phyloP scores from a whole-genome alignment of 2,329 filamentous ascomycete species.

The Ascochyta pisi region DNA sequence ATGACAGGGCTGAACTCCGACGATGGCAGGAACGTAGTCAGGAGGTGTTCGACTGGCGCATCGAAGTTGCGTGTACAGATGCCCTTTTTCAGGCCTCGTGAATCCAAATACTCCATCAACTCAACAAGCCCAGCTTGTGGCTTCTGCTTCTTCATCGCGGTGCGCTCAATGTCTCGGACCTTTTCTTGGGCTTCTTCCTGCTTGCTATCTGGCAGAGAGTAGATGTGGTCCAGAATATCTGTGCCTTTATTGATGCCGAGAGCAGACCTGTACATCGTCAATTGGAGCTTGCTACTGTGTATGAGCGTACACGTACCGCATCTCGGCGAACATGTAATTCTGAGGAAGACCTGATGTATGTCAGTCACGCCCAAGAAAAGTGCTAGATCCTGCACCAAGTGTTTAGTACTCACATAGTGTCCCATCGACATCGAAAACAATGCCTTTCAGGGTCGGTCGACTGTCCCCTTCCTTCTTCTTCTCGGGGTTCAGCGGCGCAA shows the following conservation, averaged over 20 bases:
- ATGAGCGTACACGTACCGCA: constrained; percentile 63
- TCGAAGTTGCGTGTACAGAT: constrained; percentile 95
- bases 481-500: constrained; percentile 57
- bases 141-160: constrained; percentile 78
- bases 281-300: neutral
- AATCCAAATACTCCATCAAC: constrained; percentile 84
- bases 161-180: constrained; percentile 79
- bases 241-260: constrained; percentile 73
- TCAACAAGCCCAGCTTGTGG: constrained; percentile 79
- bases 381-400: neutral
- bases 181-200: constrained; percentile 72
- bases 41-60: constrained; percentile 74
- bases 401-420: constrained; percentile 75
- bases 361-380: neutral
- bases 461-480: constrained; percentile 37
- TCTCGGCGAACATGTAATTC: constrained; percentile 93
- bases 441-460: constrained; percentile 60
- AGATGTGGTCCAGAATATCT: constrained; percentile 92
- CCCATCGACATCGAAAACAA: constrained; percentile 93
- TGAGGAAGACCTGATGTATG: constrained; percentile 73
- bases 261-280: constrained; percentile 49
- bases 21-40: constrained; percentile 74
- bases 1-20: constrained; percentile 78
- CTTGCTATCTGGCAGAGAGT: constrained; percentile 68
- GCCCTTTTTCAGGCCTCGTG: constrained; percentile 71